These are phyloP conservation scores for Daphne laureola DNA, from an alignment of 441 rosid species.

Conservation along the genomic window DNA sequence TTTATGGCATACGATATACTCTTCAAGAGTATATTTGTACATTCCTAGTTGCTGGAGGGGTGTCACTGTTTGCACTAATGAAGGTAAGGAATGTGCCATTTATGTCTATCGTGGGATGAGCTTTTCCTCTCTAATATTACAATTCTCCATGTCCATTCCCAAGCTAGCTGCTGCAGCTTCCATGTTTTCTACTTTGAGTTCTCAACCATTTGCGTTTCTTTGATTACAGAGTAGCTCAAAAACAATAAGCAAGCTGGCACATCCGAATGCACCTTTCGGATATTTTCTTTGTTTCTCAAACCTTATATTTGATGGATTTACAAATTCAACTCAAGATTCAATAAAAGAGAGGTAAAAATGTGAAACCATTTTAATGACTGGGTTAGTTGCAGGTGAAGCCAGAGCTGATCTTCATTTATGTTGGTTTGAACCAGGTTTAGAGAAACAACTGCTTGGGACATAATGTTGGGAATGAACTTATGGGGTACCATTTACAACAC, in stretches of 20 bases:
- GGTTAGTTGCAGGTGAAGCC: not conserved
- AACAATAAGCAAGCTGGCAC: slow-evolving; percentile 86
- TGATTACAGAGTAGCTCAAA: slow-evolving; percentile 77
- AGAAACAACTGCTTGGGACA: slow-evolving; percentile 86
- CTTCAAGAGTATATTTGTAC: slow-evolving; percentile 73
- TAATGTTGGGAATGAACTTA: slow-evolving; percentile 94
- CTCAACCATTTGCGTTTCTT: not conserved
- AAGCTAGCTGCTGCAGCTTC: not conserved
- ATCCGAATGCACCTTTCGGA: slow-evolving; percentile 92
- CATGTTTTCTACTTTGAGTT: slow-evolving; percentile 2
- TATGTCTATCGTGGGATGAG: not conserved
- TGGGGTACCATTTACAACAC: slow-evolving; percentile 93
- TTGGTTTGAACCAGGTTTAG: slow-evolving; percentile 45
- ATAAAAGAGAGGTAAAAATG: slow-evolving; percentile 50
- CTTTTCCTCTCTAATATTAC: too few species aligned
- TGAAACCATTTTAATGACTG: not conserved
- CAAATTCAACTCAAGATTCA: slow-evolving; percentile 96
- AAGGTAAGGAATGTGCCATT: slow-evolving; percentile 42
- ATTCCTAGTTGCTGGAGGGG: slow-evolving; percentile 94
- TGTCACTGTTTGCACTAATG: slow-evolving; percentile 70
- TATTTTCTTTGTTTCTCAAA: slow-evolving; percentile 84
- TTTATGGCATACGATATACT: slow-evolving; percentile 81
- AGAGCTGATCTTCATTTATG: not conserved
- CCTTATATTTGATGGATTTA: slow-evolving; percentile 93
- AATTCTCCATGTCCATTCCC: too few species aligned